Base-by-base conservation (phyloP, 345 rosid genomes). In the Bruguiera gymnorhiza region DNA sequence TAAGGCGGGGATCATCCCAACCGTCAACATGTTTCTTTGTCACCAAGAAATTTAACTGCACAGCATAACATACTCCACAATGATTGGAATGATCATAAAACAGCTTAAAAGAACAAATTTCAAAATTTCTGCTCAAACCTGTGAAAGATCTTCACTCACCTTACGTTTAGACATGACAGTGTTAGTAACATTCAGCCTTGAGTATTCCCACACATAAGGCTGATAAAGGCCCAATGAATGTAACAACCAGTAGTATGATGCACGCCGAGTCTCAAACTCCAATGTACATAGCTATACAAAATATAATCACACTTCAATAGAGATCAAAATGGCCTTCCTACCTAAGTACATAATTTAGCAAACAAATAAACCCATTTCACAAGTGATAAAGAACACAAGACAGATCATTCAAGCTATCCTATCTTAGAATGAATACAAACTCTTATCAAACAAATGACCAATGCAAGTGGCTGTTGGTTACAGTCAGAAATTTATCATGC, bases 1-100 rank as follows among this genome's bases (percentile, higher is more conserved):
- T 83, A 75, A 96, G 93, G 75, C 97, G 96, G 21, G 97, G 99
- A 77, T 96, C 99, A 86, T 96, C 99, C 99, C 98, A 96, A 63
- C 99, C 95, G 78, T 96, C 99, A 70, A 95, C 96, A 83, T 84
- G 72, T 68, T 87, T 92, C 29, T 89, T 80, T 52, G 90, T 89
- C 64, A 96, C 99, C 60, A 96, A 77, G 75, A 78, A 84, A 72
- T 92, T 92, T 75, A 96, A 80, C 98, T 96, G 85, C 82, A 80
- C 36, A 60, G 39, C 60, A 65, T 56, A 73, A 24, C 53, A 63
- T 1, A 29, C 34, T 54, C 15, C n/a, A 85, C 19, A 7, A 34
- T 9, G 30, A 43, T 64, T 30, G 63, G 67, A 34, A 36, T 46
- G 27, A 62, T 54, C 36, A 24, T 13, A 73, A 50, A 66, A 63